Base-by-base conservation (phyloP, 208 protist genomes). In the Borovskyia barvae region DNA sequence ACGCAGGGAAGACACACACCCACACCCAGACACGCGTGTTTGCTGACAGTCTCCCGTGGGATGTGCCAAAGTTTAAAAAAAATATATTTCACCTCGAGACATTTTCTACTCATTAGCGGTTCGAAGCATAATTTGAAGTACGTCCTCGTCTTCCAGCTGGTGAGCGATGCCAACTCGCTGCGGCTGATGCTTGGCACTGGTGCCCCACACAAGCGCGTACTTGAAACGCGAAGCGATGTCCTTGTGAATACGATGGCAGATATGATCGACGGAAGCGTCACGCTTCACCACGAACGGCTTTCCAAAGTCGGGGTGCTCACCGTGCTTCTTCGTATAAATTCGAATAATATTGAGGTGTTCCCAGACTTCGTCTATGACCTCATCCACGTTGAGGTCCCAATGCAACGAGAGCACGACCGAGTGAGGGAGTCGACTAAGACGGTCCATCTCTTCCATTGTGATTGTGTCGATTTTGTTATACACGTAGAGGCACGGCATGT, bases 381-480 rank as follows among this genome's bases (percentile, higher is more conserved):
- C 77, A 37, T 98, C 96, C 20, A 98, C 62, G 69, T 97, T 97
- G 20, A 95, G 69, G 69, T 97, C 90, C 86, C 87, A 94, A n/a
- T 93, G 80, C 33, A 93, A 66, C 19, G 87, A 95, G 39, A 95
- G 50, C 40, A 96, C 86, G 20, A 95, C 89, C 3, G 90, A 91
- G 72, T 98, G 76, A 17, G 92, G 91, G 64, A 91, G 37, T n/a
- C 70, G 64, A 43, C 94, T 94, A 1, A 99, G 58, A 4, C 92
- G 76, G 68, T 99, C 96, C 66, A 98, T 89, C 53, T 98, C 97
- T 66, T 98, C 97, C 67, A 99, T 95, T 6, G 93, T 97, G 59
- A 99, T 91, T 32, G 69, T 88, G 74, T 99, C 98, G 60, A 98
- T 98, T 68, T 99, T 99, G 64, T 97, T 98, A 78, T 97, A 97